phyloP scores from a whole-genome alignment of 495 filamentous ascomycete genomes.

The Podospora appendiculata region DNA sequence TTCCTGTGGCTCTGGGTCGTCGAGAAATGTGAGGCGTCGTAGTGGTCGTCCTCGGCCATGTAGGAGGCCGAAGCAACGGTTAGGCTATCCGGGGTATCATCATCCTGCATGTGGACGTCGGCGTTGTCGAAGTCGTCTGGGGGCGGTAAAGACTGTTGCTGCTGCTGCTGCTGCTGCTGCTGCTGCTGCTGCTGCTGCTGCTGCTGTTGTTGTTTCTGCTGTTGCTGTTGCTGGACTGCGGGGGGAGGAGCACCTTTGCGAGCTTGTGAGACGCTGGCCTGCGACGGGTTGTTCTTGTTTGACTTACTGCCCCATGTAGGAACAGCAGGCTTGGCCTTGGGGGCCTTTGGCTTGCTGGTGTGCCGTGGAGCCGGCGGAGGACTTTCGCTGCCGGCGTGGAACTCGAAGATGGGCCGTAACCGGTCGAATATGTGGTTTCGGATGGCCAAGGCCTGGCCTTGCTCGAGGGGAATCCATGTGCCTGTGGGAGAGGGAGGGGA shows the following conservation, averaged over 20 bases:
- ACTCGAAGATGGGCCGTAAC: constrained; percentile 83
- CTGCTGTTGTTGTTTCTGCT: background rate
- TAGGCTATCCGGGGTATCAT: constrained; percentile 73
- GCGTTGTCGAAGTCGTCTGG: constrained; percentile 39
- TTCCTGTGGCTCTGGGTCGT: constrained; percentile 56
- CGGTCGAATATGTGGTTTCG: constrained; percentile 80
- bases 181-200: too few species aligned
- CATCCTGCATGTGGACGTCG: constrained; percentile 59
- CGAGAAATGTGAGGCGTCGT: constrained; percentile 57
- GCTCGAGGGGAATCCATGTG: constrained; percentile 89
- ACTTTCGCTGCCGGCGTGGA: constrained; percentile 70
- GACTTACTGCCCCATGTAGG: constrained; percentile 45
- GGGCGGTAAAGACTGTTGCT: too few species aligned
- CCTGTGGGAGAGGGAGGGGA: constrained; percentile 41
- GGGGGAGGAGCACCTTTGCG: constrained; percentile 14
- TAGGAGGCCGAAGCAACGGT: constrained; percentile 75
- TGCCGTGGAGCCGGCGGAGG: constrained; percentile 94
- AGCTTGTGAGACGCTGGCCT: constrained; percentile 10
- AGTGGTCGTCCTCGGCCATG: constrained; percentile 70
- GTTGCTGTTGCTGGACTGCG: constrained; percentile 1
- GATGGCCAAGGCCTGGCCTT: constrained; percentile 71
- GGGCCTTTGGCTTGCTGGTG: constrained; percentile 64
- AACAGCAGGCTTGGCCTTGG: constrained; percentile 49
- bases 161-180: too few species aligned
- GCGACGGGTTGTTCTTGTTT: constrained; percentile 8